Conservation (phyloP, 2,329 filamentous ascomycete genomes). For the Trichophyton schoenleinii region DNA sequence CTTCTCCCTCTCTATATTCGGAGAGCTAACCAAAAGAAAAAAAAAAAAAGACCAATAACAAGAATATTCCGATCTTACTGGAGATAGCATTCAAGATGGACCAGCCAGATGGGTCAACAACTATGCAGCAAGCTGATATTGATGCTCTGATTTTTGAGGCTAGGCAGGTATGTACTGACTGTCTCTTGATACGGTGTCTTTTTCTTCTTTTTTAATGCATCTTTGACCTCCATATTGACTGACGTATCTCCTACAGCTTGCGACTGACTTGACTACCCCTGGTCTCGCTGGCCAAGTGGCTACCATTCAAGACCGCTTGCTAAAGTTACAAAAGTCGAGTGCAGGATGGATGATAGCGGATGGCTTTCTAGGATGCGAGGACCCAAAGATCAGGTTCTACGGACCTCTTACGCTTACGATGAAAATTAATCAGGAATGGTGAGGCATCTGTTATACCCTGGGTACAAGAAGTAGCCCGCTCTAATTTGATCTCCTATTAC, state of each 20-base stretch:
- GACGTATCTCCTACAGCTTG: constrained; percentile 22
- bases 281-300: constrained; percentile 35
- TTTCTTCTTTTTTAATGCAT: background rate
- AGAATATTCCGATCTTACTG: background rate
- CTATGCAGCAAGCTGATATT: background rate
- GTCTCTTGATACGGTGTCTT: background rate
- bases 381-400: constrained; percentile 76
- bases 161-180: constrained; percentile 5
- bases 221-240: background rate
- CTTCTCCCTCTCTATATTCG: background rate
- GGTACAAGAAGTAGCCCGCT: background rate
- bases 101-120: background rate
- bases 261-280: constrained; percentile 30
- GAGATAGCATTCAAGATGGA: background rate
- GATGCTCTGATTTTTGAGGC: constrained; percentile 6
- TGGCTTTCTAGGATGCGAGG: constrained; percentile 53
- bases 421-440: constrained; percentile 88
- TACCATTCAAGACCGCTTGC: constrained; percentile 59
- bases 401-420: constrained; percentile 85
- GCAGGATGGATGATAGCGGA: constrained; percentile 80
- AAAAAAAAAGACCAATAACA: background rate
- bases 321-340: constrained; percentile 63
- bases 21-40: background rate
- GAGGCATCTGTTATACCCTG: constrained; percentile 16
- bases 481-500: background rate